Percentiles rank a stretch among this genome's conserved stretches.
phyloP scores from a whole-genome alignment of 2,329 filamentous ascomycete genomes.

The Cladophialophora exuberans region DNA sequence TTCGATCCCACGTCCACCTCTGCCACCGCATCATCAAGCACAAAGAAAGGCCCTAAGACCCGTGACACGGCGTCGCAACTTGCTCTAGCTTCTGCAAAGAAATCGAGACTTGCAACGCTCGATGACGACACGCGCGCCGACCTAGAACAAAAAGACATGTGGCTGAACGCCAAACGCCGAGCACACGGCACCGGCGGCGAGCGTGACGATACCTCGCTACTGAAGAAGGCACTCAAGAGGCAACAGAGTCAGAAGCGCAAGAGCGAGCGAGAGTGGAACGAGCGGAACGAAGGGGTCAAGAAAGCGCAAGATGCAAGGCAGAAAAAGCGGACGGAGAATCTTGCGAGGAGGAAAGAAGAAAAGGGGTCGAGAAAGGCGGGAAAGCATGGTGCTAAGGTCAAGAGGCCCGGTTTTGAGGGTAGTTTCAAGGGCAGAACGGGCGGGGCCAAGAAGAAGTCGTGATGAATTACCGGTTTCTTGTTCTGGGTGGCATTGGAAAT shows the following conservation, averaged over 20 bases:
- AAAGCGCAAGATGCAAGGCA: slow-evolving; percentile 78
- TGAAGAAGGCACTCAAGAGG: slow-evolving; percentile 94
- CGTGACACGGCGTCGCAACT: slow-evolving; percentile 84
- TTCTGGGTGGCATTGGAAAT: too few relatives aligned
- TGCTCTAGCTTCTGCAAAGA: slow-evolving; percentile 83
- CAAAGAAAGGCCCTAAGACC: slow-evolving; percentile 80
- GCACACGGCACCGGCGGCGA: slow-evolving; percentile 90
- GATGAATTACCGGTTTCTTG: too few relatives aligned
- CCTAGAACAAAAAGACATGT: slow-evolving; percentile 89
- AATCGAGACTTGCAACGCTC: slow-evolving; percentile 74
- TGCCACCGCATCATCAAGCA: slow-evolving; percentile 58
- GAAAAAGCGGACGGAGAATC: slow-evolving; percentile 79
- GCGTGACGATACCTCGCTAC: slow-evolving; percentile 78
- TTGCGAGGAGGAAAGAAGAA: slow-evolving; percentile 73
- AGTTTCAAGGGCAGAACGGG: slow-evolving; percentile 61
- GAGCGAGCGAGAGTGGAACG: slow-evolving; percentile 85
- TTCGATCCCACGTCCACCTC: slow-evolving; percentile 70
- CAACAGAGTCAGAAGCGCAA: slow-evolving; percentile 89
- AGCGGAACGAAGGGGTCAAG: slow-evolving; percentile 71
- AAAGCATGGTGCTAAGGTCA: slow-evolving; percentile 51
- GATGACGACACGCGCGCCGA: slow-evolving; percentile 81
- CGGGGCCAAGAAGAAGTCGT: slow-evolving; percentile 29
- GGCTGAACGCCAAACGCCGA: slow-evolving; percentile 87
- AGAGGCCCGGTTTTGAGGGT: slow-evolving; percentile 71
- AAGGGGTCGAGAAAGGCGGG: slow-evolving; percentile 61